Conservation (phyloP, 306 rosid species). For the Benincasa hispida region DNA sequence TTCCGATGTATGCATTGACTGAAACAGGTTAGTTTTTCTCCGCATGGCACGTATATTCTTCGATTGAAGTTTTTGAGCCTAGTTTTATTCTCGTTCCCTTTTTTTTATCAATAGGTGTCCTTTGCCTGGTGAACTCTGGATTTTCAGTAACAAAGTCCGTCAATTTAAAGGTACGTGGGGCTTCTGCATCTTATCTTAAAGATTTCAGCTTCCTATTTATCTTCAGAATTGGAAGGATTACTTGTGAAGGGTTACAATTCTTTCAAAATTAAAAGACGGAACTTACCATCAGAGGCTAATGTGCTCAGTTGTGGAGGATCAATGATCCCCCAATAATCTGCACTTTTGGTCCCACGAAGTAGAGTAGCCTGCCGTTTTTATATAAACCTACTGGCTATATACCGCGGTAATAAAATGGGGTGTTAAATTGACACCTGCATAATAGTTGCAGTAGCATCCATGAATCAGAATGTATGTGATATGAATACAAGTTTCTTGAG, state of each 20-base stretch:
- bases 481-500: neutral
- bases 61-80: constrained; percentile 14
- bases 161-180: constrained; percentile 32
- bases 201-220: neutral
- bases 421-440: neutral
- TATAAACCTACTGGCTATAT: no score
- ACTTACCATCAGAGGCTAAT: neutral
- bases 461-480: neutral
- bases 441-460: neutral
- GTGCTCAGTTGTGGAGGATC: neutral
- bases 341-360: neutral
- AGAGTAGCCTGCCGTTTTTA: neutral
- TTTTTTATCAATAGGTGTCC: constrained; percentile 33
- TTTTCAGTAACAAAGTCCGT: constrained; percentile 43
- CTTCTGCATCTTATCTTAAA: constrained; percentile 5
- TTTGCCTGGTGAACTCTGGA: constrained; percentile 44
- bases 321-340: neutral
- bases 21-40: constrained; percentile 50
- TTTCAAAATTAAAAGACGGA: neutral
- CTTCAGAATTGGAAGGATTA: neutral
- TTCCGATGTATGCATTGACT: constrained; percentile 49
- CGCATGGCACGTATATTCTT: constrained; percentile 6
- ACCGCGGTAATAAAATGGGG: neutral
- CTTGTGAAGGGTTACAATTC: neutral
- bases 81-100: constrained; percentile 4